Base-by-base conservation (phyloP, 257 asterid genomes). In the Echium plantagineum region DNA sequence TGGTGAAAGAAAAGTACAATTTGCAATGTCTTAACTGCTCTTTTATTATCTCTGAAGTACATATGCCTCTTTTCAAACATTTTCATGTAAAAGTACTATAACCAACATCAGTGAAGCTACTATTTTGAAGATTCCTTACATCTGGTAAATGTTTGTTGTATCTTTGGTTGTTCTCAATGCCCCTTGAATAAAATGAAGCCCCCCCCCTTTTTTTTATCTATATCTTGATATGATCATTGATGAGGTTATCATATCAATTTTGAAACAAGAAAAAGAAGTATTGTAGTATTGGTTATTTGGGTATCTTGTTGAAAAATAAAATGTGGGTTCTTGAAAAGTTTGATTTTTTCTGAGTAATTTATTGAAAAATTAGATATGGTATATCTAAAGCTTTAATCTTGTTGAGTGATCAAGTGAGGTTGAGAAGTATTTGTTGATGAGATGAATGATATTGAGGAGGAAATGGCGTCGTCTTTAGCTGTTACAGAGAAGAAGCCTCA, bases 401-500 rank as follows among this genome's bases (percentile, higher is more conserved):
- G n/a, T 53, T 56, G 20, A 18, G 52, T 16, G 58, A 24, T 24
- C 32, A 31, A 21, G 48, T 69, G 69, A 52, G 58, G 15, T 63
- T 28, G 32, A 38, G 52, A 21, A 21, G 61, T 28, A 47, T 24
- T 20, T 35, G 51, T 22, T 21, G 26, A 75, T 71, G 74, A 75
- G 67, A 93, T 93, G 99, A 76, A 64, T 74, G 85, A 83, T 24
- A 58, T 66, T 58, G 59, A 71, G 63, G 96, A 74, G 60, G 80
- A 72, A 70, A 71, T 85, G 65, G 73, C 75, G 38, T 74, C 84
- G 15, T 78, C 80, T 59, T 74, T 81, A 60, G 86, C 91, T 55
- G 63, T 86, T 59, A 90, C 83, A 47, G 98, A 93, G 83, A 86
- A 84, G 86, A 88, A 76, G 67, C 57, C 90, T 66, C 89, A 84